Conservation (phyloP, 179 eudicot genomes). For the Silene noctiflora region DNA sequence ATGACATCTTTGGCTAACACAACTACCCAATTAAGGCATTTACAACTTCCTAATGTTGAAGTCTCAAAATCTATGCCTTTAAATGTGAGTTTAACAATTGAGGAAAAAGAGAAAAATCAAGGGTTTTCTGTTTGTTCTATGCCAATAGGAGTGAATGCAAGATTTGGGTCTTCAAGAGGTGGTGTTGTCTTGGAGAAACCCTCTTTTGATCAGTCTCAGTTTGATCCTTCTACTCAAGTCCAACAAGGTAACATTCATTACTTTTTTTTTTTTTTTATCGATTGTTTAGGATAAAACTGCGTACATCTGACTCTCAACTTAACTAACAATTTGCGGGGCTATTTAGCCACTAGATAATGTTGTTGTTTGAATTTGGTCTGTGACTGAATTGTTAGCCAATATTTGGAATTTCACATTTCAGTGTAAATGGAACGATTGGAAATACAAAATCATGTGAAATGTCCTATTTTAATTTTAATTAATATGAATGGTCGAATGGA, state of each 20-base stretch:
- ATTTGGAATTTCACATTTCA: too few species aligned
- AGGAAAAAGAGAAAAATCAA: background rate
- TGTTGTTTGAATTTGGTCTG: too few species aligned
- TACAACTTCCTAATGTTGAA: constrained; percentile 1
- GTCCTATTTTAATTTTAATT: too few species aligned
- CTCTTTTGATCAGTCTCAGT: constrained; percentile 41
- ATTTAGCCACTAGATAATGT: too few species aligned
- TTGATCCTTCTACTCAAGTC: constrained; percentile 38
- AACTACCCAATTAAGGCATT: background rate
- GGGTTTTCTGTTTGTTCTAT: constrained; percentile 8
- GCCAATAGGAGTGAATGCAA: constrained; percentile 17
- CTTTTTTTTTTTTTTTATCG: background rate
- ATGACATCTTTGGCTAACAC: constrained; percentile 18
- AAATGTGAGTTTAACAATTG: constrained; percentile 6
- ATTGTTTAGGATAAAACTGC: background rate
- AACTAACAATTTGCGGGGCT: too few species aligned
- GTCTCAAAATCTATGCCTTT: constrained; percentile 2
- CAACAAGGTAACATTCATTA: constrained; percentile 28
- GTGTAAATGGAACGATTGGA: too few species aligned
- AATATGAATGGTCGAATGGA: too few species aligned
- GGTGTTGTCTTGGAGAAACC: constrained; percentile 40
- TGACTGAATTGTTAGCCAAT: too few species aligned
- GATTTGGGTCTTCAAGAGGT: constrained; percentile 37
- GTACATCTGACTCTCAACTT: too few species aligned
- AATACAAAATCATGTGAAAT: too few species aligned